Evolutionary conservation across 441 rosid genomes (phyloP).

Genomic region (Mallotus japonicus): DNA sequence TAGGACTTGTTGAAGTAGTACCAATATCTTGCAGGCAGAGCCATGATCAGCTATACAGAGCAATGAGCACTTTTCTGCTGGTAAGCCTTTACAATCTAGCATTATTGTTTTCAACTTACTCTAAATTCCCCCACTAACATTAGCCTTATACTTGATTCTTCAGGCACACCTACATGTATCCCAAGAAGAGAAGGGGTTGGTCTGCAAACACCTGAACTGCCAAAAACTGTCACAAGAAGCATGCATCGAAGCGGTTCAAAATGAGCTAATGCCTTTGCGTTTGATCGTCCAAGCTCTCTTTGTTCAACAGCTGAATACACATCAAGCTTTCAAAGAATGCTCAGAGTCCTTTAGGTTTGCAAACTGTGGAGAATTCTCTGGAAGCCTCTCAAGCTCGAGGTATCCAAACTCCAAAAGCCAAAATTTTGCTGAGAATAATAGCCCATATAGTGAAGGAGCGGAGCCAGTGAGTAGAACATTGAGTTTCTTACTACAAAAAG

Average conservation of each 20-base stretch:
- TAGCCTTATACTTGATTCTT: constrained; percentile 8
- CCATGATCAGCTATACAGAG: constrained; percentile 72
- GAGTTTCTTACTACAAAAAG: constrained; percentile 49
- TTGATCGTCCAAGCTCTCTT: constrained; percentile 72
- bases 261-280: constrained; percentile 76
- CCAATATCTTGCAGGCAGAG: constrained; percentile 58
- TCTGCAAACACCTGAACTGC: constrained; percentile 71
- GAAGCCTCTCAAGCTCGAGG: constrained; percentile 57
- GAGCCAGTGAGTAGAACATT: constrained; percentile 43
- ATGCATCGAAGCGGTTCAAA: constrained; percentile 71
- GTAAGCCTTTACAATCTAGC: constrained; percentile 27
- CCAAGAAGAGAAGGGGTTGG: constrained; percentile 58
- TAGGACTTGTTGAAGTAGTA: constrained; percentile 53
- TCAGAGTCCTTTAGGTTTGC: constrained; percentile 64
- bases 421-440: constrained; percentile 33
- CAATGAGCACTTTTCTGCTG: constrained; percentile 59
- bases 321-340: constrained; percentile 73
- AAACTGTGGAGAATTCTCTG: constrained; percentile 49
- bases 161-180: constrained; percentile 53
- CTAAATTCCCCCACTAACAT: not conserved
- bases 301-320: constrained; percentile 69
- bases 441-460: constrained; percentile 51
- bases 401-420: constrained; percentile 51
- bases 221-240: constrained; percentile 66
- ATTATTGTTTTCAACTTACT: not conserved